Evolutionary conservation across 2,329 filamentous ascomycete genomes (phyloP), one percentile per base, ranked within the genome.

Genomic region (Aspergillus persii): DNA sequence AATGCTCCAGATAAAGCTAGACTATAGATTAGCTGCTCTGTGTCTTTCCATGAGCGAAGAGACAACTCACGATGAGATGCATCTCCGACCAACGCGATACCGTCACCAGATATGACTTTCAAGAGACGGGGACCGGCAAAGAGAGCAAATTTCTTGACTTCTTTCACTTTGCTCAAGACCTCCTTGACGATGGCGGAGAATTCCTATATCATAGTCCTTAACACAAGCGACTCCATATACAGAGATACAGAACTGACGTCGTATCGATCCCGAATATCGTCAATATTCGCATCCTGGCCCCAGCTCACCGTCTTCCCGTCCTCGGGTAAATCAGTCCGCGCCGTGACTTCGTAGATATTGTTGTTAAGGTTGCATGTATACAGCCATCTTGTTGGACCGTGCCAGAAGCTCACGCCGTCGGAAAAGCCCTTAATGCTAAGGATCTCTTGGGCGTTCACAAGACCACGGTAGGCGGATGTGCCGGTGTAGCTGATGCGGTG

Each of bases 321-420:
- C 27, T 61, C 31, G 30, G 57, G 9, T 15, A 61, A 11, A 47
- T 57, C 52, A 5, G 53, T 57, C 39, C 33, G 54, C 26, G 50
- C 51, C 8, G 41, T 58, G 5, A 63, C 41, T 31, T 63, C 61
- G 36, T 60, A 63, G 8, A 62, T 48, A 2, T 58, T 56, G 33
- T 55, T 59, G 2, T 50, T 50, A 26, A 63, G 26, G 18, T 60
- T 62, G 23, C 61, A 63, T 3, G 61, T 63, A 39, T 62, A 63
- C 1, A 63, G 53, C 52, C 60, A 59, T 6, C 59, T 39, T 3
- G 39, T 33, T 9, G 61, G 60, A 8, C 61, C 61, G 46, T 63
- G 61, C 61, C 61, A 63, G 18, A 63, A 62, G 4, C 57, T 63
- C 7, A 62, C 56, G 0, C 60, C 53, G 8, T 63, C 60, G 0